Conservation (phyloP, 768 basidiomycete species). For the Pleurotus djamor region DNA sequence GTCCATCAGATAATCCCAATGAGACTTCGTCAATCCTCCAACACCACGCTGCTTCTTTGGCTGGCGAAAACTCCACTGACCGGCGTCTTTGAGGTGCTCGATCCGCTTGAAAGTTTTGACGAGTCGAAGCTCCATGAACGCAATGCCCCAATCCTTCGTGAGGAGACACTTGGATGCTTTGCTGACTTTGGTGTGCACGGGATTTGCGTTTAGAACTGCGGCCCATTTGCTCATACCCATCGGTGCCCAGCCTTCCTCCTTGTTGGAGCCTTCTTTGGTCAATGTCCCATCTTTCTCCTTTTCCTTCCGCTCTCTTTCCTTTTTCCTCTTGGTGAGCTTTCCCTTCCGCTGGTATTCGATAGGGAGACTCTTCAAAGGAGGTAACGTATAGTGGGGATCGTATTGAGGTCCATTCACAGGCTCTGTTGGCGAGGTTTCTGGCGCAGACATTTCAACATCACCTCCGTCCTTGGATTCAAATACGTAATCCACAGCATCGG, state of each 20-base stretch:
- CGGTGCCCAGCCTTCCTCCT: conserved; percentile 52
- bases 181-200: conserved; percentile 66
- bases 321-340: conserved; percentile 46
- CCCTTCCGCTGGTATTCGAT: conserved; percentile 47
- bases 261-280: conserved; percentile 37
- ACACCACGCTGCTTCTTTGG: conserved; percentile 91
- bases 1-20: conserved; percentile 95
- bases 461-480: conserved; percentile 15
- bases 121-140: conserved; percentile 75
- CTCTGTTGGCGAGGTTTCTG: conserved; percentile 10
- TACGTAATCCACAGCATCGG: not conserved
- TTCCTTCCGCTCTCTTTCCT: conserved; percentile 46
- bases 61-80: conserved; percentile 90
- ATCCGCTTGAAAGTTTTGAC: conserved; percentile 82
- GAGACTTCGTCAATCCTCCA: conserved; percentile 72
- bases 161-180: conserved; percentile 76
- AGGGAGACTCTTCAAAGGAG: conserved; percentile 46
- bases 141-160: conserved; percentile 81
- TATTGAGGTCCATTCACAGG: conserved; percentile 27
- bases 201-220: conserved; percentile 74
- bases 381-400: conserved; percentile 42
- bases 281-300: conserved; percentile 39
- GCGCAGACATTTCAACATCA: conserved; percentile 15
- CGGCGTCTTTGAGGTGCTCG: conserved; percentile 75
- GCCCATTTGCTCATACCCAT: conserved; percentile 73